Conservation (phyloP, 441 rosid genomes). For the Adansonia gregorii region DNA sequence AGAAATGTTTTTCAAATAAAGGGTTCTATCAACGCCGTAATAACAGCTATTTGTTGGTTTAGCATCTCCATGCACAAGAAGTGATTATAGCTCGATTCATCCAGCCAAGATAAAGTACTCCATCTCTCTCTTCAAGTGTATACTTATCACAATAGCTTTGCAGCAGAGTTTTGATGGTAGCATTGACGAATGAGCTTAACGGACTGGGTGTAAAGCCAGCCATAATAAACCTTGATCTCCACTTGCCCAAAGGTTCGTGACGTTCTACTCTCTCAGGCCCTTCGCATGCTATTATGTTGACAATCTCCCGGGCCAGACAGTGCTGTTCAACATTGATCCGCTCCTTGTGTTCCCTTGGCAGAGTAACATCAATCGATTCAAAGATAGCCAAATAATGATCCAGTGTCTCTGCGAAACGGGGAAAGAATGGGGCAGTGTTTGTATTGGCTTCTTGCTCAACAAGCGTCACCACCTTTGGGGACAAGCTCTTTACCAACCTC, state of each 20-base stretch:
- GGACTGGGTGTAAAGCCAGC: constrained; percentile 82
- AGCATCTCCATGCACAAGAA: constrained; percentile 85
- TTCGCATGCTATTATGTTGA: constrained; percentile 89
- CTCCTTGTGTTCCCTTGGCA: constrained; percentile 83
- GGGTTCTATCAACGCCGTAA: constrained; percentile 13
- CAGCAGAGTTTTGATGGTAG: constrained; percentile 68
- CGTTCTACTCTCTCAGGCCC: constrained; percentile 92
- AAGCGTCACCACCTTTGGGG: constrained; percentile 83
- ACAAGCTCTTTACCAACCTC: constrained; percentile 71
- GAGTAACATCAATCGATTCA: constrained; percentile 73
- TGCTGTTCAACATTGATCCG: constrained; percentile 91
- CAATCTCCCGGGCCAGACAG: constrained; percentile 91
- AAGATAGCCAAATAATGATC: constrained; percentile 72
- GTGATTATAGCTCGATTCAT: constrained; percentile 63
- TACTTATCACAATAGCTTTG: constrained; percentile 64
- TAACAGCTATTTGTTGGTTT: neutral
- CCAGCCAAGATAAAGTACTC: constrained; percentile 86
- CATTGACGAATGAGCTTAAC: constrained; percentile 68
- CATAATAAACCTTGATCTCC: constrained; percentile 83
- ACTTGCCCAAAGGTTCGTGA: constrained; percentile 79
- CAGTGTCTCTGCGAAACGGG: constrained; percentile 71
- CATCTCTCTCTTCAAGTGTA: constrained; percentile 80
- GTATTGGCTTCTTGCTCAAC: constrained; percentile 92
- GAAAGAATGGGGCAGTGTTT: constrained; percentile 75
- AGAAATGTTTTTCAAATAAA: neutral